Conservation (phyloP, 2,329 filamentous ascomycete genomes). For the Arachnomyces sp. region DNA sequence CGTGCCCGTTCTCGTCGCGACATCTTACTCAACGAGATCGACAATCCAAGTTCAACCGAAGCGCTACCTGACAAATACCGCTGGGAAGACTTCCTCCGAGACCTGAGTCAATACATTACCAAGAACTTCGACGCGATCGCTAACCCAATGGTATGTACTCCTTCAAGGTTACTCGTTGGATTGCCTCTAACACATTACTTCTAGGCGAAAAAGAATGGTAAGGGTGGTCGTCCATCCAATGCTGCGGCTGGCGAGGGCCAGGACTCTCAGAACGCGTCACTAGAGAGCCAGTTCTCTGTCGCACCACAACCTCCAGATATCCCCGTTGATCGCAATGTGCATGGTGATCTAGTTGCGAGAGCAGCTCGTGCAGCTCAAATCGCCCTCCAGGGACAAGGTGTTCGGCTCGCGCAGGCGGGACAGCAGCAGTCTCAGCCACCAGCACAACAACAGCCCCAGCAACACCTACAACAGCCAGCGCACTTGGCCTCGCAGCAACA, state of each 20-base stretch:
- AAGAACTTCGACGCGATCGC: conserved; percentile 49
- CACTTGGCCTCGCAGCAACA: conserved; percentile 6
- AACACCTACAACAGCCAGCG: conserved; percentile 16
- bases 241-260: conserved; percentile 30
- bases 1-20: conserved; percentile 47
- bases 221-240: conserved; percentile 26
- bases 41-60: conserved; percentile 41
- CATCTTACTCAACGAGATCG: conserved; percentile 48
- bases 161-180: not conserved
- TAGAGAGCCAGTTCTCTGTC: conserved; percentile 35
- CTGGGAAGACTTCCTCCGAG: conserved; percentile 56
- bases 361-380: conserved; percentile 41
- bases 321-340: conserved; percentile 32
- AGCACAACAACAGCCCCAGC: conserved; percentile 14
- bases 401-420: conserved; percentile 19
- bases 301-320: conserved; percentile 30
- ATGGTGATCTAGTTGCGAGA: conserved; percentile 39
- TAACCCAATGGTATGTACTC: conserved; percentile 35
- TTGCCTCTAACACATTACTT: conserved; percentile 14
- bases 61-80: conserved; percentile 51
- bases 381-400: conserved; percentile 37
- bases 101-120: conserved; percentile 50
- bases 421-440: conserved; percentile 16
- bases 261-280: conserved; percentile 28
- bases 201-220: conserved; percentile 32